phyloP scores from a whole-genome alignment of 2,329 filamentous ascomycete species.

The Epichloe brachyelytri region DNA sequence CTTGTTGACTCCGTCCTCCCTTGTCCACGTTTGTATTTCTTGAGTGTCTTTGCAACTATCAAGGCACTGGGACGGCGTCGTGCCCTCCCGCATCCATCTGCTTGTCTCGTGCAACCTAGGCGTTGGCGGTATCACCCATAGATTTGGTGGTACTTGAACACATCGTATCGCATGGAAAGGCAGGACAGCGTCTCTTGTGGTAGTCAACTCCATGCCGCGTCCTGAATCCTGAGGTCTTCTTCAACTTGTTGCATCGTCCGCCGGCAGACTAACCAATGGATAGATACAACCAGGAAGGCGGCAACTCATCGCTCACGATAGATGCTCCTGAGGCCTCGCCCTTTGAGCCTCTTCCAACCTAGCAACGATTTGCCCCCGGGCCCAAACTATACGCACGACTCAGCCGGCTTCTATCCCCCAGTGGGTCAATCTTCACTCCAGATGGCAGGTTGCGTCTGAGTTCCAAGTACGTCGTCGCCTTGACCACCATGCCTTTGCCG shows the following conservation, averaged over 20 bases:
- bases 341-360: constrained; percentile 39
- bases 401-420: constrained; percentile 33
- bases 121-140: constrained; percentile 31
- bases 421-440: constrained; percentile 33
- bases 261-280: constrained; percentile 7
- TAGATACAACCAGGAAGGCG: constrained; percentile 44
- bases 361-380: constrained; percentile 29
- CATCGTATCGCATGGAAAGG: constrained; percentile 21
- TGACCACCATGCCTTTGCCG: neutral
- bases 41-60: neutral
- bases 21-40: neutral
- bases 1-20: neutral
- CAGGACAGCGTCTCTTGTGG: constrained; percentile 24
- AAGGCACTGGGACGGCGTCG: constrained; percentile 4
- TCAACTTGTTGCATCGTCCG: constrained; percentile 6
- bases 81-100: constrained; percentile 6
- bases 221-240: constrained; percentile 3
- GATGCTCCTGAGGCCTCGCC: constrained; percentile 39
- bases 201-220: constrained; percentile 9
- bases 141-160: constrained; percentile 16
- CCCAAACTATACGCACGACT: constrained; percentile 37
- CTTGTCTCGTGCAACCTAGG: constrained; percentile 27
- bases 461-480: constrained; percentile 37
- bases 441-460: constrained; percentile 42
- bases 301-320: constrained; percentile 38